Percentiles rank a stretch among this genome's conserved stretches.
Conservation (phyloP, 306 rosid species). For the Pyrus betulifolia region DNA sequence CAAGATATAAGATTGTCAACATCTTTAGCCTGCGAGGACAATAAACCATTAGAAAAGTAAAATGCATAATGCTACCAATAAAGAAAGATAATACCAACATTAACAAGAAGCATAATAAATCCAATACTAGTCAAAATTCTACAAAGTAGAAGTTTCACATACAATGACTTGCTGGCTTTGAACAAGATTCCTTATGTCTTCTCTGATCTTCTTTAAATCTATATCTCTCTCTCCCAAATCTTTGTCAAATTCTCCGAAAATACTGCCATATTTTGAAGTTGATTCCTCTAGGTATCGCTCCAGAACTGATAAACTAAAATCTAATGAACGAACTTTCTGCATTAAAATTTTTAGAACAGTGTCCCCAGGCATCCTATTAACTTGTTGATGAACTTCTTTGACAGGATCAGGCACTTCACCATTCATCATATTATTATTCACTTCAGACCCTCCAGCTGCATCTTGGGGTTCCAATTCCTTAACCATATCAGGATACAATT, state of each 20-base stretch:
- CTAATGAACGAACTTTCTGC: conserved; percentile 91
- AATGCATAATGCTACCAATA: not conserved
- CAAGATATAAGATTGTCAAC: conserved; percentile 53
- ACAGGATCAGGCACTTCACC: conserved; percentile 52
- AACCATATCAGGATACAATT: conserved; percentile 17
- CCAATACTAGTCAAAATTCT: not conserved
- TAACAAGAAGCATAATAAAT: not conserved
- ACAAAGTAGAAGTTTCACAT: conserved; percentile 31
- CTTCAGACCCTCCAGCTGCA: conserved; percentile 29
- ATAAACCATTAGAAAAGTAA: conserved; percentile 1
- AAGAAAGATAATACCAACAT: not conserved
- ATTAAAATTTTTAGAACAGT: conserved; percentile 86
- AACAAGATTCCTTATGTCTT: conserved; percentile 47
- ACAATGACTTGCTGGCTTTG: conserved; percentile 50
- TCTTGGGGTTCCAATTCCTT: conserved; percentile 31
- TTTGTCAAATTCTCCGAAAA: conserved; percentile 59
- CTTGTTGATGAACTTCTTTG: conserved; percentile 70
- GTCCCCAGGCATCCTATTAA: conserved; percentile 95
- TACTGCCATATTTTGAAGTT: conserved; percentile 60
- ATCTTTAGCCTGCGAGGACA: conserved; percentile 55
- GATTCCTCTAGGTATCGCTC: conserved; percentile 81
- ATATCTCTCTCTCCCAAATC: conserved; percentile 51
- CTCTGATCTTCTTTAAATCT: conserved; percentile 57
- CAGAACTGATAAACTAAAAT: conserved; percentile 66
- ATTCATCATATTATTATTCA: conserved; percentile 38